phyloP scores from a whole-genome alignment of 306 rosid genomes.

The Datisca glomerata region DNA sequence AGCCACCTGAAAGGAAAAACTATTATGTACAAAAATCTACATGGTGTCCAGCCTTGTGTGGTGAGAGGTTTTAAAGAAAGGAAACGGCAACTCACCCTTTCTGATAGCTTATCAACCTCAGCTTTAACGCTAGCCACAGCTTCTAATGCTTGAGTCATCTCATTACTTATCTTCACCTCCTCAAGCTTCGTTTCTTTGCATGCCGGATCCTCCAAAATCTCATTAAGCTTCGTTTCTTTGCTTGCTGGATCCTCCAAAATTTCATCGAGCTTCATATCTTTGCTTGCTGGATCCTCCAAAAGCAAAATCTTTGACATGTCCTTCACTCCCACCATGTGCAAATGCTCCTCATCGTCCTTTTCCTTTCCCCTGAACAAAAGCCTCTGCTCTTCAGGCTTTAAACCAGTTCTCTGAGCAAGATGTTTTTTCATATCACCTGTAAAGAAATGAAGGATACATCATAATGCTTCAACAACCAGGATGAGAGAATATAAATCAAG shows the following conservation, averaged over 20 bases:
- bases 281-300: constrained; percentile 40
- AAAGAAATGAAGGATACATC: constrained; percentile 11
- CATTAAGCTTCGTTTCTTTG: constrained; percentile 36
- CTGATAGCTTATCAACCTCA: constrained; percentile 67
- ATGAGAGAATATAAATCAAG: too few relatives aligned
- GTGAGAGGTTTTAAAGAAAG: neutral
- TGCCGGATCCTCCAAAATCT: constrained; percentile 43
- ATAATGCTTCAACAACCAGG: too few relatives aligned
- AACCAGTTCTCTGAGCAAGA: constrained; percentile 49
- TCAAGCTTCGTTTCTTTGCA: constrained; percentile 39
- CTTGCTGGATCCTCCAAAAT: constrained; percentile 36
- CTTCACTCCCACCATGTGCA: constrained; percentile 67
- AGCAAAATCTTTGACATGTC: constrained; percentile 60
- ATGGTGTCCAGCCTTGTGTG: constrained; percentile 1
- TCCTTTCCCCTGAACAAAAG: constrained; percentile 66
- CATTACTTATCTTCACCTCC: constrained; percentile 31
- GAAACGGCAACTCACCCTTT: constrained; percentile 36
- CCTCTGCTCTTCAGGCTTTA: constrained; percentile 50
- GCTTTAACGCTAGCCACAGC: constrained; percentile 49
- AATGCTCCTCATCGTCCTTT: constrained; percentile 51
- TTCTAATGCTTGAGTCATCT: constrained; percentile 41
- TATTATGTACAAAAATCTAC: neutral
- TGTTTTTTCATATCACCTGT: constrained; percentile 65
- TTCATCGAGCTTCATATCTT: constrained; percentile 46
- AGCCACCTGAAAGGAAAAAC: constrained; percentile 38